Evolutionary conservation across 2,329 filamentous ascomycete genomes (phyloP).

Genomic region (Penicillium griseofulvum): DNA sequence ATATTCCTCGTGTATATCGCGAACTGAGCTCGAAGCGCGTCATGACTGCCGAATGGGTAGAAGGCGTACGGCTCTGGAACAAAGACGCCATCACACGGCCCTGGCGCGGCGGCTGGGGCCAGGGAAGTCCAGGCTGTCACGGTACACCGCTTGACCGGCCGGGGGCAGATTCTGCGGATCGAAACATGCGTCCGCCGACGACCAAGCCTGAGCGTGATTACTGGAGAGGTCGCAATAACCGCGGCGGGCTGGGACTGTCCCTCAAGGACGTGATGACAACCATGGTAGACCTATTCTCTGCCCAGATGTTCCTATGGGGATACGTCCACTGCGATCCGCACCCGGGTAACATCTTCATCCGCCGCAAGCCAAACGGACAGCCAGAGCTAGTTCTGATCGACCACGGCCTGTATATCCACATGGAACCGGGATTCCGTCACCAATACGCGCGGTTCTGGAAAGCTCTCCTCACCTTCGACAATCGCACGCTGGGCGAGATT

Average conservation of each 20-base stretch:
- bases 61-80: slow-evolving; percentile 90
- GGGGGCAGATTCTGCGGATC: slow-evolving; percentile 43
- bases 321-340: slow-evolving; percentile 95
- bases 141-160: slow-evolving; percentile 61
- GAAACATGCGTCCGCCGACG: slow-evolving; percentile 42
- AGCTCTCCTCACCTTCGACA: slow-evolving; percentile 88
- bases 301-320: slow-evolving; percentile 97
- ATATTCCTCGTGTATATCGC: slow-evolving; percentile 79
- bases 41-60: slow-evolving; percentile 96
- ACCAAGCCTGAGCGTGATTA: slow-evolving; percentile 77
- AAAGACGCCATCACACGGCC: slow-evolving; percentile 72
- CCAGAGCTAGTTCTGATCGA: slow-evolving; percentile 94
- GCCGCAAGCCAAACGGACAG: slow-evolving; percentile 75
- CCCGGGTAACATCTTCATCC: slow-evolving; percentile 94
- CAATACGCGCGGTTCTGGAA: slow-evolving; percentile 94
- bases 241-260: slow-evolving; percentile 78
- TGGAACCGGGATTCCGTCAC: slow-evolving; percentile 77
- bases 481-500: slow-evolving; percentile 69
- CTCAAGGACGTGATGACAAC: slow-evolving; percentile 90
- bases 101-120: slow-evolving; percentile 75
- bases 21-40: slow-evolving; percentile 80
- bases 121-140: slow-evolving; percentile 74
- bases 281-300: slow-evolving; percentile 94
- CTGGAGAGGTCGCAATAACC: slow-evolving; percentile 71
- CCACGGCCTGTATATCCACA: slow-evolving; percentile 92